Evolutionary conservation across 129 eudicot species (phyloP).

Genomic region (Arctium minus): DNA sequence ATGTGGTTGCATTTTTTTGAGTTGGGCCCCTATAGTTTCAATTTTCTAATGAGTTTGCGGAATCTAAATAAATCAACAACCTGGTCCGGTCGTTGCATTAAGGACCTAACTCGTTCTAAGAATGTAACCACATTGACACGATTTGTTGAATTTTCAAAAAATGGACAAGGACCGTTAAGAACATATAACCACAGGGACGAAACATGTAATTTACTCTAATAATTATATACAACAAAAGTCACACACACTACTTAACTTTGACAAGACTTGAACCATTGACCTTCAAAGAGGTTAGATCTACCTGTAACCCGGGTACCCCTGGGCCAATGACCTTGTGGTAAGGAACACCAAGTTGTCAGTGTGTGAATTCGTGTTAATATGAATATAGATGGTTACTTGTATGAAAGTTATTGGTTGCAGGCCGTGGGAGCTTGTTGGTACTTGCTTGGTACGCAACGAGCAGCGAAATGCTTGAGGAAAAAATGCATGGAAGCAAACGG

Average conservation of each 20-base stretch:
- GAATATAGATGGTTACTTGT: not conserved
- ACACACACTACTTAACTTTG: not conserved
- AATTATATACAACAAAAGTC: not conserved
- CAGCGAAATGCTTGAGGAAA: conserved; percentile 75
- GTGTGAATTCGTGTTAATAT: not conserved
- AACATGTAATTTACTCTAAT: no score
- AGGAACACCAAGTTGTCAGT: not conserved
- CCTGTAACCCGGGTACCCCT: not conserved
- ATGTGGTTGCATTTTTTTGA: no score
- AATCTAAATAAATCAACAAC: no score
- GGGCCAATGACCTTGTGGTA: not conserved
- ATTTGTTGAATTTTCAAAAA: no score
- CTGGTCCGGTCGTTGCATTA: no score
- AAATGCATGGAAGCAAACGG: conserved; percentile 43
- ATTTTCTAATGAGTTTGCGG: no score
- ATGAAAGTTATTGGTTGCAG: conserved; percentile 18
- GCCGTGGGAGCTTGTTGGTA: conserved; percentile 98
- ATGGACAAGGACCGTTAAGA: no score
- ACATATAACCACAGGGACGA: no score
- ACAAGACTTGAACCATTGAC: not conserved
- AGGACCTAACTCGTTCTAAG: no score
- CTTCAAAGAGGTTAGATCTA: not conserved
- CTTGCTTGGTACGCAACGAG: conserved; percentile 87
- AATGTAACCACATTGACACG: no score
- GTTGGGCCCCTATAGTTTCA: no score